phyloP scores from a whole-genome alignment of 1,284 basidiomycete genomes.

The Phlebopus sp. region DNA sequence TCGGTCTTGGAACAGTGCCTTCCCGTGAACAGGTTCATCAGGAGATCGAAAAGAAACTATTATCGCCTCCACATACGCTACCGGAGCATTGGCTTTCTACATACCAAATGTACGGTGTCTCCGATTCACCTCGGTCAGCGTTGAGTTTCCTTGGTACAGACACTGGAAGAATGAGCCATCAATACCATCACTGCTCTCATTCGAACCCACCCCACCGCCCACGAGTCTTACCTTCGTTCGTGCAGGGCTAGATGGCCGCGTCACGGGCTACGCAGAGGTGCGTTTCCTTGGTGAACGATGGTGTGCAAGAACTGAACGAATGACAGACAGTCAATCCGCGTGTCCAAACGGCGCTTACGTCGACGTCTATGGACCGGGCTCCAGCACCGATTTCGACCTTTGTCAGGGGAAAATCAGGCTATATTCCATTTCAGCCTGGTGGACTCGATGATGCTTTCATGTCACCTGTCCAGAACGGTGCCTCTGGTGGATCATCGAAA shows the following conservation, averaged over 20 bases:
- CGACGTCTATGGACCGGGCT: constrained; percentile 80
- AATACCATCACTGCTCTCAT: constrained; percentile 60
- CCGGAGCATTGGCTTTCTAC: constrained; percentile 70
- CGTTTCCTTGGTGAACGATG: constrained; percentile 3
- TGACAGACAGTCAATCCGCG: constrained; percentile 50
- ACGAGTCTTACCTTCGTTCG: constrained; percentile 77
- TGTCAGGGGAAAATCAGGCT: constrained; percentile 89
- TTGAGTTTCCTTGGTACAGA: constrained; percentile 40
- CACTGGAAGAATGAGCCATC: constrained; percentile 66
- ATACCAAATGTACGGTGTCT: constrained; percentile 66
- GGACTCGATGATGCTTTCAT: constrained; percentile 68
- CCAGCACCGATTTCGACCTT: constrained; percentile 79
- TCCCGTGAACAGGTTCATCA: constrained; percentile 55
- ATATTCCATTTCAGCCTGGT: constrained; percentile 91
- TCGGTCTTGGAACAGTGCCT: constrained; percentile 56
- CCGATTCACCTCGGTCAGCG: constrained; percentile 7
- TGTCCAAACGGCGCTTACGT: constrained; percentile 62
- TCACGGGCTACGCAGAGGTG: constrained; percentile 81
- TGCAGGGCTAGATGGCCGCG: constrained; percentile 74
- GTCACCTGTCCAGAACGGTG: constrained; percentile 34
- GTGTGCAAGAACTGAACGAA: constrained; percentile 6
- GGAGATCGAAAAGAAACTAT: constrained; percentile 65
- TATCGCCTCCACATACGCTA: constrained; percentile 61
- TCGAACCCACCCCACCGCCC: constrained; percentile 71
- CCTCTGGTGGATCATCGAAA: constrained; percentile 36